phyloP scores from a whole-genome alignment of 441 rosid species.

The Populus hybrid region DNA sequence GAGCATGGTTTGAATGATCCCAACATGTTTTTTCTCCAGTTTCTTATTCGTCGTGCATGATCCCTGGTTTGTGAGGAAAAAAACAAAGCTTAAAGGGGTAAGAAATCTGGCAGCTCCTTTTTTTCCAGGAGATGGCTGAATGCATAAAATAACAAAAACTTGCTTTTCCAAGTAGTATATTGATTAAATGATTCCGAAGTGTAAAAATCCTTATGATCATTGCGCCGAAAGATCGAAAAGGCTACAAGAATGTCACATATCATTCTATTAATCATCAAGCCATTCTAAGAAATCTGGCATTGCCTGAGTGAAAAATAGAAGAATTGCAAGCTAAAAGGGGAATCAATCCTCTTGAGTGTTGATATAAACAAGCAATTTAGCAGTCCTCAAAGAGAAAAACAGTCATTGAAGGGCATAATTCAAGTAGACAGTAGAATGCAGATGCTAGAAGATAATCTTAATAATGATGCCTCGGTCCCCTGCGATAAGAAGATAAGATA shows the following conservation, averaged over 20 bases:
- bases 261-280: neutral
- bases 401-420: neutral
- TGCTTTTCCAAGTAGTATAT: neutral
- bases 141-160: neutral
- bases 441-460: too few relatives aligned
- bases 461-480: too few relatives aligned
- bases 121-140: neutral
- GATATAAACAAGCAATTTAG: neutral
- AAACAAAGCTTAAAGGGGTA: neutral
- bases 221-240: neutral
- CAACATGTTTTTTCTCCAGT: neutral
- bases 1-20: neutral
- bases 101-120: neutral
- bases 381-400: neutral
- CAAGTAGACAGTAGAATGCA: too few relatives aligned
- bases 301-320: too few relatives aligned
- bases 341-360: neutral
- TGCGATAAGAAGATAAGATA: too few relatives aligned
- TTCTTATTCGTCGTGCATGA: neutral
- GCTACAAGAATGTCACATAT: neutral
- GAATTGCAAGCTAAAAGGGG: neutral
- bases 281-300: neutral
- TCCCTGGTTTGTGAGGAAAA: neutral
- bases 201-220: neutral
- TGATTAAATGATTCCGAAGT: slow-evolving; percentile 4